phyloP scores from a whole-genome alignment of 2,329 filamentous ascomycete species.

The Pseudogymnoascus sp. region DNA sequence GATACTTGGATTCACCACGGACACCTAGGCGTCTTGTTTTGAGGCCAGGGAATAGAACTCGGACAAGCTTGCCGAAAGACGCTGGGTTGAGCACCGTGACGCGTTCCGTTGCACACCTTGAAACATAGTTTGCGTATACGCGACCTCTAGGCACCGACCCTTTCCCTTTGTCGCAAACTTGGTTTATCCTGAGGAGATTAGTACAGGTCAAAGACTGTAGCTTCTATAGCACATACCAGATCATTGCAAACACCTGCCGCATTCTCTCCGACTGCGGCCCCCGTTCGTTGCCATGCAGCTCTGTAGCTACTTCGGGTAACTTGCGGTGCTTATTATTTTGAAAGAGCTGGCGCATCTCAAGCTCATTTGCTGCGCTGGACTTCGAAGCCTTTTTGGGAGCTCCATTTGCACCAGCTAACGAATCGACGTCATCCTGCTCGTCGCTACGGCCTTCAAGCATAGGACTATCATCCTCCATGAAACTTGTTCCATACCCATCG shows the following conservation, averaged over 20 bases:
- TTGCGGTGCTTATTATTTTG: constrained; percentile 58
- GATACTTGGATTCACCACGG: constrained; percentile 95
- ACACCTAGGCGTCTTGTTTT: constrained; percentile 89
- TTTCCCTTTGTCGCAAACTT: constrained; percentile 64
- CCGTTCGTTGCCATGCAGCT: constrained; percentile 70
- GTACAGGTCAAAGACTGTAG: not conserved
- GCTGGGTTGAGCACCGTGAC: constrained; percentile 94
- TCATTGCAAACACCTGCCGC: constrained; percentile 80
- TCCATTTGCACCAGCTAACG: constrained; percentile 36
- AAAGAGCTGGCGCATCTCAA: constrained; percentile 71
- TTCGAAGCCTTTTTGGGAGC: constrained; percentile 51
- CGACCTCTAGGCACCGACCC: constrained; percentile 85
- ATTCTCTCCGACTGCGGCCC: constrained; percentile 76
- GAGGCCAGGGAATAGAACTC: constrained; percentile 90
- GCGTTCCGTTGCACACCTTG: constrained; percentile 82
- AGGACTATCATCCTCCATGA: constrained; percentile 50
- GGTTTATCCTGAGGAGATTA: constrained; percentile 53
- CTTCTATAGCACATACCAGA: constrained; percentile 55
- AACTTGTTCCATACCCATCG: constrained; percentile 47
- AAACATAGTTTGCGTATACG: constrained; percentile 93
- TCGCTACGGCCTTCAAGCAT: constrained; percentile 48
- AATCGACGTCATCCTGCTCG: constrained; percentile 49
- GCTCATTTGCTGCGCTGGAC: constrained; percentile 70
- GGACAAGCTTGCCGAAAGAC: constrained; percentile 93
- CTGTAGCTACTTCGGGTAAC: constrained; percentile 63